Conservation (phyloP, 2,329 filamentous ascomycete genomes). For the Chaetomium globosum region DNA sequence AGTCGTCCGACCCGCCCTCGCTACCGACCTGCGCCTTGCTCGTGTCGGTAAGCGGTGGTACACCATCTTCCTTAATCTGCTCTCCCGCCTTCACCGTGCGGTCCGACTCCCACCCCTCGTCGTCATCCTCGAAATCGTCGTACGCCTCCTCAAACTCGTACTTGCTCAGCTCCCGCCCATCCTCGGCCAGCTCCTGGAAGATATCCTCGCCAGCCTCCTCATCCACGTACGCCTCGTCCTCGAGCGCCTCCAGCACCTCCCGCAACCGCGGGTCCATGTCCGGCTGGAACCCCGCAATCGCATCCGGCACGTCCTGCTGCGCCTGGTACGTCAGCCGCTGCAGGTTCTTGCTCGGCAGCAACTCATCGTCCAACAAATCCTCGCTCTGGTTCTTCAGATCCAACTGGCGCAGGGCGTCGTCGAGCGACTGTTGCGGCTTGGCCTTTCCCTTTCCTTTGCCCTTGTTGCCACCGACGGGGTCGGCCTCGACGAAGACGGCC, state of each 20-base stretch:
- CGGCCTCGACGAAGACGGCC: slow-evolving; percentile 80
- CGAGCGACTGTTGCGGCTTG: slow-evolving; percentile 67
- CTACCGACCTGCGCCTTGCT: slow-evolving; percentile 44
- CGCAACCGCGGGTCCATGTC: slow-evolving; percentile 95
- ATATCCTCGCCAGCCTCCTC: slow-evolving; percentile 71
- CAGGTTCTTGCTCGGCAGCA: slow-evolving; percentile 78
- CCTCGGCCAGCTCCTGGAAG: slow-evolving; percentile 61
- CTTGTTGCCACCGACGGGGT: slow-evolving; percentile 60
- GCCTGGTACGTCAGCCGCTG: slow-evolving; percentile 81
- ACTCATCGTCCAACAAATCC: slow-evolving; percentile 70
- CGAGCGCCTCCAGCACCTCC: slow-evolving; percentile 88
- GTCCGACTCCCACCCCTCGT: slow-evolving; percentile 93
- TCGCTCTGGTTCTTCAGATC: slow-evolving; percentile 57
- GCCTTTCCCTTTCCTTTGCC: slow-evolving; percentile 63
- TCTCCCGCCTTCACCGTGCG: slow-evolving; percentile 76
- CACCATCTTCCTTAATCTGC: slow-evolving; percentile 55
- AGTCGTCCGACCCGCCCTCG: slow-evolving; percentile 67
- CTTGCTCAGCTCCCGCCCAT: slow-evolving; percentile 57
- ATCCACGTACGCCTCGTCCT: slow-evolving; percentile 93
- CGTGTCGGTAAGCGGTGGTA: slow-evolving; percentile 53
- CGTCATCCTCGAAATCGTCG: slow-evolving; percentile 59
- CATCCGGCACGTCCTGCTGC: slow-evolving; percentile 90
- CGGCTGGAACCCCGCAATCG: slow-evolving; percentile 89
- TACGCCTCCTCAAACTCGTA: slow-evolving; percentile 74
- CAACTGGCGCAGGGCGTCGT: slow-evolving; percentile 74